Conservation (phyloP, 768 basidiomycete species). For the Kwoniella dejecticola region DNA sequence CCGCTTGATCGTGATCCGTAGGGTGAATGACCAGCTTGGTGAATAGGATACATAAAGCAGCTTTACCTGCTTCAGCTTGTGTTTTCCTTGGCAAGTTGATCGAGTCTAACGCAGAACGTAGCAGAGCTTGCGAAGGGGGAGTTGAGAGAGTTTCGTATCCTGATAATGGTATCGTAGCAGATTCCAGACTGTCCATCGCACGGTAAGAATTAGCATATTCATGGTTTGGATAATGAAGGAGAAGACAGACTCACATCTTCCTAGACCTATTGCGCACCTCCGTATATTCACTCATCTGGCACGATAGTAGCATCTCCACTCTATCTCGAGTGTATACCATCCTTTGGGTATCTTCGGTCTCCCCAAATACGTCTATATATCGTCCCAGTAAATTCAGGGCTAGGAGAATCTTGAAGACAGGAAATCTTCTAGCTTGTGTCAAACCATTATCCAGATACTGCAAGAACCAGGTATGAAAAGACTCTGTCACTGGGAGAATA, state of each 20-base stretch:
- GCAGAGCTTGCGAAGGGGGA: conserved; percentile 23
- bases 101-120: conserved; percentile 34
- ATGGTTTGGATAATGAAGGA: neutral
- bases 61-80: conserved; percentile 53
- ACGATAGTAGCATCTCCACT: conserved; percentile 43
- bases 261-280: conserved; percentile 46
- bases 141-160: conserved; percentile 31
- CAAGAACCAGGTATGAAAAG: conserved; percentile 36
- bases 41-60: conserved; percentile 46
- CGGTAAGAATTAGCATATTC: neutral
- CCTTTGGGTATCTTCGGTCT: neutral
- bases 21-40: conserved; percentile 24
- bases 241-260: conserved; percentile 51
- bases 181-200: conserved; percentile 27
- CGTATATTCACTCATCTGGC: conserved; percentile 51
- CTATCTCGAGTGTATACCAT: conserved; percentile 35
- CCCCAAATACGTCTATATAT: conserved; percentile 32
- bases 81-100: conserved; percentile 47
- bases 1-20: neutral
- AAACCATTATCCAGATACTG: conserved; percentile 32
- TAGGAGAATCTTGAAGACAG: conserved; percentile 33
- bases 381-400: conserved; percentile 27
- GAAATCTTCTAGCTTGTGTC: conserved; percentile 23
- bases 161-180: conserved; percentile 41
- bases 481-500: neutral